Evolutionary conservation across 257 asterid species (phyloP).

Genomic region (Nicotiana sylvestris): DNA sequence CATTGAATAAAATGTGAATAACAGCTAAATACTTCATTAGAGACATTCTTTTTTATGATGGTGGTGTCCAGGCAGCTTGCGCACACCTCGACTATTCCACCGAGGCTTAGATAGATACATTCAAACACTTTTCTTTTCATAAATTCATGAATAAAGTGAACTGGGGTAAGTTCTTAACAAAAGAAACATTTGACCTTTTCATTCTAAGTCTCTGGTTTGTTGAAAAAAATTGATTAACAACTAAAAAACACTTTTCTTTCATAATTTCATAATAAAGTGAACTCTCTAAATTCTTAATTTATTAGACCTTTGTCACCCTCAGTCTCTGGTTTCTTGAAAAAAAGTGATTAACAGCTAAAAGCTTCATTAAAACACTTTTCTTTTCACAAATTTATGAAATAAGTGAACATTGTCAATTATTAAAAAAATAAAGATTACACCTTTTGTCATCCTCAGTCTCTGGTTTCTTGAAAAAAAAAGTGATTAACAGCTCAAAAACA

Average conservation of each 20-base stretch:
- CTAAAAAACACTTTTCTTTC: background rate
- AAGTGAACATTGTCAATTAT: background rate
- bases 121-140: background rate
- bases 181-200: slow-evolving; percentile 37
- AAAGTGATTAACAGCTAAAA: background rate
- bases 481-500: background rate
- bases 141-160: background rate
- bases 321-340: slow-evolving; percentile 37
- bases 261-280: no score
- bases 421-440: slow-evolving; percentile 10
- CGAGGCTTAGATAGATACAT: no score
- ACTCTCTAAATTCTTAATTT: no score
- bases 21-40: background rate
- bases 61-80: no score
- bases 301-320: slow-evolving; percentile 9
- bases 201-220: slow-evolving; percentile 32
- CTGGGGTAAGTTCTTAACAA: background rate
- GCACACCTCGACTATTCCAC: no score
- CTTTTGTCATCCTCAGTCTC: slow-evolving; percentile 68
- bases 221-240: background rate
- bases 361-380: background rate
- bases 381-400: background rate
- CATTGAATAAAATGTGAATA: slow-evolving; percentile 2
- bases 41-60: no score
- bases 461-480: slow-evolving; percentile 27